Evolutionary conservation across 2,329 filamentous ascomycete species (phyloP), one percentile per base, ranked within the genome.

Genomic region (Apiospora phragmitis): DNA sequence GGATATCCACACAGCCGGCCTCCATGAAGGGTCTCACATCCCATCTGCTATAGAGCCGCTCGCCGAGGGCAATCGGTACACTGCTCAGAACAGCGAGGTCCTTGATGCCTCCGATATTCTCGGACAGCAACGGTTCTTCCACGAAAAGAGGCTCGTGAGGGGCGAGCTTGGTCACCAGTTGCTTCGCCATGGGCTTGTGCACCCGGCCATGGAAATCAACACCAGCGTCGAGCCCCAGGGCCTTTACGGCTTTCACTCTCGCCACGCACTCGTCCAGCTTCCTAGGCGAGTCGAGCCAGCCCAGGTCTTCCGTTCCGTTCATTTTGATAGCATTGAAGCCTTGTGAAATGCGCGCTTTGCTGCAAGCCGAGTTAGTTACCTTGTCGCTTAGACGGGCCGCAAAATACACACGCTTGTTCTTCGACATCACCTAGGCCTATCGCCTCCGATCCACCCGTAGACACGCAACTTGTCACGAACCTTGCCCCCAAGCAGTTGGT

Each of bases 141-240:
- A 94, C 90, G 78, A 94, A 94, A n/a, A 94, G 82, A 0, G 92
- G 92, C 1, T 85, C 85, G 73, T 93, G 86, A 0, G 91, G 91
- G 72, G 92, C 91, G 0, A 94, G 84, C 0, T 87, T 85, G 70
- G 87, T 87, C 1, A 91, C 91, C 2, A 95, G 85, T 74, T 94
- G 92, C 74, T 93, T 93, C 0, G 92, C 92, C 92, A 94, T 94
- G n/a, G 92, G 91, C 72, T 91, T 92, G 80, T 94, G 92, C 0
- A 94, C 83, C 11, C 92, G 88, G 3, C 93, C 93, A 77, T 95
- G 93, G 79, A 94, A 94, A 75, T 95, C 93, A 35, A 95, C 85
- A 1, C 90, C 93, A 0, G 87, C 92, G 70, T 94, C 92, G 74
- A 95, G 86, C 1, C 92, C 92, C 0, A 93, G 81, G 0, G 85